A percentile compares a stretch with the other conserved stretches of the same genome.
These are phyloP conservation scores for Didymellaceae sp. DNA, from an alignment of 2,329 filamentous ascomycete genomes.

Conservation along the genomic window DNA sequence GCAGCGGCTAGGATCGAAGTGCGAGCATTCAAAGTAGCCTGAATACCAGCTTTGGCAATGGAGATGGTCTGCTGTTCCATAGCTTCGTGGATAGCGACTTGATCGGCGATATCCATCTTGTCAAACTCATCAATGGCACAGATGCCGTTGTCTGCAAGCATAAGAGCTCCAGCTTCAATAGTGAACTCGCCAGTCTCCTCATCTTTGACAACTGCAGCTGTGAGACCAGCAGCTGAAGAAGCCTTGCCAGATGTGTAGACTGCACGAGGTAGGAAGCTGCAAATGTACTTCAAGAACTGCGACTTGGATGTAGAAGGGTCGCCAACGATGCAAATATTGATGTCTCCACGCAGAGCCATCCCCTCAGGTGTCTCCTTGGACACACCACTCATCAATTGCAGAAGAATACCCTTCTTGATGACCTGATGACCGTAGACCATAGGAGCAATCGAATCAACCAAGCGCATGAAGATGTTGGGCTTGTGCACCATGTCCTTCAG, in stretches of 20 bases:
- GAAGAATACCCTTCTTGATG: constrained; percentile 93
- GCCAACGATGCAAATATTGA: constrained; percentile 98
- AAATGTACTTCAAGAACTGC: constrained; percentile 97
- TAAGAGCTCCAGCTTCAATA: constrained; percentile 95
- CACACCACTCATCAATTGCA: constrained; percentile 96
- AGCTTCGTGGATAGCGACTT: constrained; percentile 98
- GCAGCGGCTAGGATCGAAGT: constrained; percentile 95
- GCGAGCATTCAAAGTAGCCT: constrained; percentile 93
- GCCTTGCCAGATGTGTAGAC: constrained; percentile 98
- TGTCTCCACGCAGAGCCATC: constrained; percentile 94
- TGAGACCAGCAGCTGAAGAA: constrained; percentile 95
- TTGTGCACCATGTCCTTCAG: constrained; percentile 92
- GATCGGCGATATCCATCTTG: constrained; percentile 98
- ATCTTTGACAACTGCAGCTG: constrained; percentile 95
- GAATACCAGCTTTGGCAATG: constrained; percentile 97
- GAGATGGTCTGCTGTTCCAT: constrained; percentile 99
- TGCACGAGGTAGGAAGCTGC: constrained; percentile 92
- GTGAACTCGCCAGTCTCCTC: constrained; percentile 99
- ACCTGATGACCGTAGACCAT: constrained; percentile 98
- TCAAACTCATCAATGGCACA: constrained; percentile 99
- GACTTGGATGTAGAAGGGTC: constrained; percentile 98
- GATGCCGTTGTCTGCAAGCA: constrained; percentile 96
- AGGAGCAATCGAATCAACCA: constrained; percentile 92
- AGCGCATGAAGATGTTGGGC: constrained; percentile 89
- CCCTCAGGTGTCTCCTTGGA: constrained; percentile 90